Evolutionary conservation across 2,329 filamentous ascomycete species (phyloP), one percentile per base, ranked within the genome.

Genomic region (Pseudogymnoascus destructans): DNA sequence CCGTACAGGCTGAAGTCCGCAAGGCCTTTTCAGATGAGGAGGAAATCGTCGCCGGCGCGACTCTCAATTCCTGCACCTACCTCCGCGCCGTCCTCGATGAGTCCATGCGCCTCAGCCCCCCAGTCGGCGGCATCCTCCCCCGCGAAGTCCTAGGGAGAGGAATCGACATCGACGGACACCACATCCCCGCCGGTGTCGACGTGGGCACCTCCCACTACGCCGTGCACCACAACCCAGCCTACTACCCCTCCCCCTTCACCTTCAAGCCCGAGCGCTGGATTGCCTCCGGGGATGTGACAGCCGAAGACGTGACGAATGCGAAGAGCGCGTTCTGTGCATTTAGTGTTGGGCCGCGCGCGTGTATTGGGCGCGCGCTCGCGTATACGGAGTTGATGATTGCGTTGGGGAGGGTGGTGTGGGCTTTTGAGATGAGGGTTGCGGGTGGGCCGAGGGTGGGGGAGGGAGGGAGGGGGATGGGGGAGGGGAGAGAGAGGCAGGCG

Each of bases 401-500:
- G 0, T 21, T 70, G 19, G 69, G 62, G 5, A 62, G 59, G 13
- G 56, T 59, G 3, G 7, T 65, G 10, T 64, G 15, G 10, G 13
- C 56, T 2, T 65, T 61, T 58, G 63, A 65, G 15, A 58, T 68
- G 27, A 40, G 59, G 36, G 38, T 62, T 17, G 63, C 62, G 21
- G 61, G 62, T 36, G 65, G 65, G 21, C 63, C 23, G 7, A 79
- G 79, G 60, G 75, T 77, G 3, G 78, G 76, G 7, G 77, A 82
- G 72, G 79, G 80, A 5, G 71, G 70, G 46, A 63, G 68, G 2
- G 73, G 72, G 27, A 66, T 73, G 6, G 79, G 77, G 66, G 78
- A 73, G 72, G 82, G 81, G 0, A 73, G 82, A 49, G 75, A 82
- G 58, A 74, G 77, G 52, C 67, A 66, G 15, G 72, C 67, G 1